phyloP scores from a whole-genome alignment of 768 basidiomycete species.

The Hortiboletus flavorubellus region DNA sequence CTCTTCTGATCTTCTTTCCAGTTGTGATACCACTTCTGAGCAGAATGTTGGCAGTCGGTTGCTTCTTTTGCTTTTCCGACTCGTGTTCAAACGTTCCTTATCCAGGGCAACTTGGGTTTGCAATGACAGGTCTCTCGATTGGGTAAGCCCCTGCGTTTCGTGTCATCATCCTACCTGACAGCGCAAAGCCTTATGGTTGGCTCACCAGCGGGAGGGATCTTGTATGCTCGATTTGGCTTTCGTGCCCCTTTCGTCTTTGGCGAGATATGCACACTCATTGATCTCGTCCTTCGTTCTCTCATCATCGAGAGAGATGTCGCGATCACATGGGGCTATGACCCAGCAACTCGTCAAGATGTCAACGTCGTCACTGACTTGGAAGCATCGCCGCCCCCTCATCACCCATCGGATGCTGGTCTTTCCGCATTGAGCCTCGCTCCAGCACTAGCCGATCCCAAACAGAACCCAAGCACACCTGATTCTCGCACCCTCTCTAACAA shows the following conservation, averaged over 20 bases:
- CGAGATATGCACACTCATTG: conserved; percentile 42
- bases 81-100: neutral
- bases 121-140: conserved; percentile 54
- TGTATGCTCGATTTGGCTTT: conserved; percentile 55
- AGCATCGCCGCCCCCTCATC: neutral
- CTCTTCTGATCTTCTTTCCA: conserved; percentile 24
- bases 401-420: neutral
- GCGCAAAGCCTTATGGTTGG: conserved; percentile 46
- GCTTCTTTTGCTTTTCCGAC: neutral
- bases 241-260: conserved; percentile 59
- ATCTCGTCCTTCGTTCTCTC: conserved; percentile 52
- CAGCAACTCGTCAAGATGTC: conserved; percentile 22
- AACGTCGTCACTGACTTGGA: conserved; percentile 4
- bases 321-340: conserved; percentile 45
- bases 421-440: neutral
- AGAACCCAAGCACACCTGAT: neutral
- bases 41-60: conserved; percentile 46
- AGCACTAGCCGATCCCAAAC: neutral
- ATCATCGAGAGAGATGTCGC: conserved; percentile 56
- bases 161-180: neutral
- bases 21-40: conserved; percentile 56
- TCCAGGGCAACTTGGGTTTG: conserved; percentile 56
- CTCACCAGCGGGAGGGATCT: conserved; percentile 53
- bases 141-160: conserved; percentile 36
- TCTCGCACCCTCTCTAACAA: neutral